Conservation (phyloP, 2,329 filamentous ascomycete species). For the Orbilia quercus region DNA sequence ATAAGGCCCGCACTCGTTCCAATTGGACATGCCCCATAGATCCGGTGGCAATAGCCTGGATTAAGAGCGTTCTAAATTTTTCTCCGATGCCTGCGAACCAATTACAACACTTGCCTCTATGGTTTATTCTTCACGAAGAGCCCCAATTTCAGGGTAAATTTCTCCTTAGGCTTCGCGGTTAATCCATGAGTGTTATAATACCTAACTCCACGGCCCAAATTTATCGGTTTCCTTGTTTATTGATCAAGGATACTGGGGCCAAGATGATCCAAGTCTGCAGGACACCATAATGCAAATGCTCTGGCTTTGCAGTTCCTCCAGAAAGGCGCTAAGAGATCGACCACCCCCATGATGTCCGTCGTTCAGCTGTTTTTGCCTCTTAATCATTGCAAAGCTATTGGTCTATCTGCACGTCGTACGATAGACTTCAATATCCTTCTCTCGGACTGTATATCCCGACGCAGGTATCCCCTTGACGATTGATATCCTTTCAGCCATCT, state of each 20-base stretch:
- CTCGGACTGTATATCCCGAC: slow-evolving; percentile 23
- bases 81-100: slow-evolving; percentile 40
- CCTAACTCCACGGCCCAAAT: background rate
- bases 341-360: slow-evolving; percentile 19
- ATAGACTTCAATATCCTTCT: slow-evolving; percentile 25
- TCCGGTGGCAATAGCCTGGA: slow-evolving; percentile 44
- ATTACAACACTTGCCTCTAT: slow-evolving; percentile 19
- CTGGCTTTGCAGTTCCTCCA: slow-evolving; percentile 28
- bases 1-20: slow-evolving; percentile 34
- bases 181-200: background rate
- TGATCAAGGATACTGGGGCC: slow-evolving; percentile 24
- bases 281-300: slow-evolving; percentile 31
- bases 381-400: slow-evolving; percentile 29
- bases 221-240: background rate
- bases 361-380: slow-evolving; percentile 31
- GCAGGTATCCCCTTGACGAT: slow-evolving; percentile 9
- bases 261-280: slow-evolving; percentile 19
- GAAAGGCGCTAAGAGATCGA: slow-evolving; percentile 50
- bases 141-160: slow-evolving; percentile 15
- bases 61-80: slow-evolving; percentile 23
- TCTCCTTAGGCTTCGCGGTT: slow-evolving; percentile 5
- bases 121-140: slow-evolving; percentile 28
- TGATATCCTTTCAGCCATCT: slow-evolving; percentile 28
- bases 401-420: background rate
- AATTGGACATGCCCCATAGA: slow-evolving; percentile 39